Evolutionary conservation across 352 stramenopile genomes (phyloP).

Genomic region (Globisporangium solare): DNA sequence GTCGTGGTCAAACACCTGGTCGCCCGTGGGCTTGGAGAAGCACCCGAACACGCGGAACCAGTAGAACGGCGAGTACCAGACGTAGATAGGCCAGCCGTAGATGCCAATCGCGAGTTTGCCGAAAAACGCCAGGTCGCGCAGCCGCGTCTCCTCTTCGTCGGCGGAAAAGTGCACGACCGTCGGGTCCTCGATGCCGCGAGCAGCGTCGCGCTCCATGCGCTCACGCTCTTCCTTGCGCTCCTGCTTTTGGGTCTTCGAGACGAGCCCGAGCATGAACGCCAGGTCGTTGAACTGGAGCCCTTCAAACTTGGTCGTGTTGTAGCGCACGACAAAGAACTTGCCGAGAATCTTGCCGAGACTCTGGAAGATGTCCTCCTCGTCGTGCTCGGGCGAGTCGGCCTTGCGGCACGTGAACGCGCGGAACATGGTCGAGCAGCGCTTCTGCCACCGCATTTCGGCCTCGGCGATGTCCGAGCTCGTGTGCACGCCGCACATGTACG

Average conservation of each 20-base stretch:
- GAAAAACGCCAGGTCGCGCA: constrained; percentile 59
- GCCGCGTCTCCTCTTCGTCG: constrained; percentile 36
- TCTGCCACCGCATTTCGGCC: constrained; percentile 61
- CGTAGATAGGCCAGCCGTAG: constrained; percentile 77
- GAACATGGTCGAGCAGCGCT: constrained; percentile 57
- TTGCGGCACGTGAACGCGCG: constrained; percentile 49
- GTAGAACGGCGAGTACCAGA: constrained; percentile 68
- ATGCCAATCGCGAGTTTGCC: constrained; percentile 66
- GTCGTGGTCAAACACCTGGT: constrained; percentile 59
- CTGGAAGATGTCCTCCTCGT: constrained; percentile 67
- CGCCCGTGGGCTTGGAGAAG: constrained; percentile 30
- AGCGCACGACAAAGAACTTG: constrained; percentile 74
- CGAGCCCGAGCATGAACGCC: constrained; percentile 60
- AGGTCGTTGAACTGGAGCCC: constrained; percentile 69
- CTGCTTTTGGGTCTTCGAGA: constrained; percentile 51
- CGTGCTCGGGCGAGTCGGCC: constrained; percentile 19
- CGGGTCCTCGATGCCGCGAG: constrained; percentile 14
- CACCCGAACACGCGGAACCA: constrained; percentile 69
- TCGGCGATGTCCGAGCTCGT: constrained; percentile 44
- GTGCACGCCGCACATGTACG: constrained; percentile 67
- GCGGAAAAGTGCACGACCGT: constrained; percentile 28
- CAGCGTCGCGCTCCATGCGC: constrained; percentile 19
- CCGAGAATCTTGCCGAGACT: constrained; percentile 54
- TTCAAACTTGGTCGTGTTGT: constrained; percentile 60
- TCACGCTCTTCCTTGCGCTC: constrained; percentile 36